Evolutionary conservation across 202 grass and related monocot species (phyloP), one percentile per base, ranked within the genome.

Genomic region (Elaeis oleifera): DNA sequence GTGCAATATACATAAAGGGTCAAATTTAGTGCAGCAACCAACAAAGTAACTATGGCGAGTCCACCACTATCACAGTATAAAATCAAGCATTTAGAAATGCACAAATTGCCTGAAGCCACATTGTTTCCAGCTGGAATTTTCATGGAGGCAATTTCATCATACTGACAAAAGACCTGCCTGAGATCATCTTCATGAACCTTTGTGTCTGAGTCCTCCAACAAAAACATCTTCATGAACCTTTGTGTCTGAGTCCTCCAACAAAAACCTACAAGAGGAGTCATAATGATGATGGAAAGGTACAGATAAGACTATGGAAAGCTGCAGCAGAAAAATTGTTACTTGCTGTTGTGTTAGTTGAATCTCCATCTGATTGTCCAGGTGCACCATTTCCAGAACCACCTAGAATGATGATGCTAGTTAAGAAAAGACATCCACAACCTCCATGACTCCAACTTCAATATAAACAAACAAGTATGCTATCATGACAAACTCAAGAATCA

Each of bases 331-430:
- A 44, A 13, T 68, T 6, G 60, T 29, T 29, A 58, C 85, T 89
- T 71, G 94, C 88, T 20, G 88, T 99, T 76, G 94, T 99, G 59
- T 99, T 99, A 72, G 82, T 84, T 78, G 80, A 83, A 84, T 94
- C 94, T 72, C 83, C 75, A 63, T 90, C 88, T 27, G 76, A 80
- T 70, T 83, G 77, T 80, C 69, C 61, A 57, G 82, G 70, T 23
- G 72, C 80, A 76, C 88, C 94, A 74, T 80, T 84, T 18, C 87
- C 79, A 86, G 71, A 78, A 79, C 63, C 81, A 80, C 94, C 94
- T 99, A 81, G 7, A 66, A 16, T 60, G 29, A 70, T 51, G 25
- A 51, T 14, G 18, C 1, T 31, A 54, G 56, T 69, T 64, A 64
- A 20, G 13, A 59, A 61, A 14, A 64, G 6, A 64, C 11, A 13